Percentiles rank a stretch among this genome's conserved stretches.
phyloP scores from a whole-genome alignment of 192 early-diverging fungal species.

The Gigaspora rosea region DNA sequence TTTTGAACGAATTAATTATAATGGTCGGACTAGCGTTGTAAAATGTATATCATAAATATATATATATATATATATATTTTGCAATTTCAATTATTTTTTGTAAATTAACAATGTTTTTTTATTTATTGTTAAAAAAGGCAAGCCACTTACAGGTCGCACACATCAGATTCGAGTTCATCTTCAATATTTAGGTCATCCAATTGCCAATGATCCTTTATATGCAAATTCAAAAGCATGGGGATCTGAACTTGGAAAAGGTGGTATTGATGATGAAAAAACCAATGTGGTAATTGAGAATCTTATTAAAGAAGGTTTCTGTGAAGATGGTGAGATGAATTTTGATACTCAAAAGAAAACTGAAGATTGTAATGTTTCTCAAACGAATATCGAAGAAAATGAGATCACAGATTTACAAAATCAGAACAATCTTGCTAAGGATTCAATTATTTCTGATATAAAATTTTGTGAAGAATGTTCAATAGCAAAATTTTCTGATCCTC shows the following conservation, averaged over 20 bases:
- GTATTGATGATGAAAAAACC: conserved; percentile 36
- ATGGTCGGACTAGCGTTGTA: conserved; percentile 70
- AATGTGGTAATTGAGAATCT: conserved; percentile 39
- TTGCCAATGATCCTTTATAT: conserved; percentile 96
- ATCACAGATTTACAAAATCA: conserved; percentile 3
- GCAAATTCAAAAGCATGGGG: conserved; percentile 76
- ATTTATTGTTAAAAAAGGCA: conserved; percentile 44
- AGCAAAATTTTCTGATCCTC: conserved; percentile 64
- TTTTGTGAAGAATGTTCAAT: conserved; percentile 66
- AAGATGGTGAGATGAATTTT: conserved; percentile 32
- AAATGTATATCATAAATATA: conserved; percentile 52
- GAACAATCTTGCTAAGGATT: not conserved
- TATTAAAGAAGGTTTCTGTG: conserved; percentile 33
- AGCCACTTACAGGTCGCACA: conserved; percentile 89
- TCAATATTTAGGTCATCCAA: conserved; percentile 89
- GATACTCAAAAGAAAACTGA: conserved; percentile 31
- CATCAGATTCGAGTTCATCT: conserved; percentile 98
- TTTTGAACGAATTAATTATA: conserved; percentile 68
- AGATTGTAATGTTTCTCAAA: not conserved
- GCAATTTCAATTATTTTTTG: not conserved
- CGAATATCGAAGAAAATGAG: conserved; percentile 1
- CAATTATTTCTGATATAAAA: conserved; percentile 7
- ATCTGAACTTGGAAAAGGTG: conserved; percentile 53
- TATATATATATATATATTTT: not conserved
- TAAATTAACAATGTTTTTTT: conserved; percentile 52